A percentile compares a stretch with the other conserved stretches of the same genome.
These are phyloP conservation scores for Aspergillus avenaceus DNA, from an alignment of 495 filamentous ascomycete species.

Conservation along the genomic window DNA sequence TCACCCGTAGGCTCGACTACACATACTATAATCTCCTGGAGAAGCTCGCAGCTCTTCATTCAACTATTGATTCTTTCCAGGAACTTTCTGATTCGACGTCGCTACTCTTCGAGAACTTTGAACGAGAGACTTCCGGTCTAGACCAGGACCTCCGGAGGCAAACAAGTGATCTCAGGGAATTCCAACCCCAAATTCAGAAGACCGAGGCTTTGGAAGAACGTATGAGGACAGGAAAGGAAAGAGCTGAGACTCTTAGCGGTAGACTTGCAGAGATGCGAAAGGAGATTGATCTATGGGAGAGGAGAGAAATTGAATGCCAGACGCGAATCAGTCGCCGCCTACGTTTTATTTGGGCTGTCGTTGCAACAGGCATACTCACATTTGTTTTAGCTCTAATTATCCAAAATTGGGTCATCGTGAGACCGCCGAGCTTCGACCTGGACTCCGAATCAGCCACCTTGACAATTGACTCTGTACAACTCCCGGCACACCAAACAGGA, in stretches of 20 bases:
- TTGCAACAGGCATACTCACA: constrained; percentile 29
- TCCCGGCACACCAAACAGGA: background rate
- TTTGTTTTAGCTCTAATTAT: constrained; percentile 43
- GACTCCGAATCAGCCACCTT: background rate
- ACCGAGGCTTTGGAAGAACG: constrained; percentile 64
- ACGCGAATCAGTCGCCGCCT: constrained; percentile 59
- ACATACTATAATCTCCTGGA: constrained; percentile 83
- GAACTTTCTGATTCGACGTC: constrained; percentile 62
- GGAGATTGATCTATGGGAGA: constrained; percentile 68
- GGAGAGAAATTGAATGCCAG: constrained; percentile 68
- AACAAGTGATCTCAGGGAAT: constrained; percentile 61
- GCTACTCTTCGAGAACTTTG: constrained; percentile 58
- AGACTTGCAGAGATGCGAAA: constrained; percentile 61
- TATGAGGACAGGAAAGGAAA: constrained; percentile 58
- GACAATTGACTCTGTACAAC: constrained; percentile 1
- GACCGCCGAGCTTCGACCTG: background rate
- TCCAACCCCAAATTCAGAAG: constrained; percentile 64
- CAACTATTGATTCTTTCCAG: constrained; percentile 63
- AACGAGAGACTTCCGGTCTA: constrained; percentile 54
- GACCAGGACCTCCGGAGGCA: constrained; percentile 60
- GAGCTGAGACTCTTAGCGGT: constrained; percentile 58
- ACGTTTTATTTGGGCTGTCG: constrained; percentile 57
- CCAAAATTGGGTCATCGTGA: constrained; percentile 22
- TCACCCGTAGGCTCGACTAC: constrained; percentile 73
- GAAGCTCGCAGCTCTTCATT: constrained; percentile 64